Evolutionary conservation across 768 basidiomycete species (phyloP).

Genomic region (Calocera cornea): DNA sequence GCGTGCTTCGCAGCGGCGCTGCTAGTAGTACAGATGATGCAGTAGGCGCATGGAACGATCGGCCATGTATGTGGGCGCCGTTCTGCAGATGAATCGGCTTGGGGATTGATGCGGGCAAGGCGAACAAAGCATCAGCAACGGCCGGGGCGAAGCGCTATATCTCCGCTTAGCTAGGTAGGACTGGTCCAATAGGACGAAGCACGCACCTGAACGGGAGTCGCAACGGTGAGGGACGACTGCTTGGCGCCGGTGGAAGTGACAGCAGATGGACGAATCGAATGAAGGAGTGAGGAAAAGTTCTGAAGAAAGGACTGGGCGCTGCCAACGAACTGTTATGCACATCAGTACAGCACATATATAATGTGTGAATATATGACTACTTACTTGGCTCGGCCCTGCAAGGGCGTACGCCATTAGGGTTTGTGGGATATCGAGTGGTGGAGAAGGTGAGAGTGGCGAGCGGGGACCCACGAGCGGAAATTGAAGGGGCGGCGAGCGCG

Average conservation of each 20-base stretch:
- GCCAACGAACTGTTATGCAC: not conserved
- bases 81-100: not conserved
- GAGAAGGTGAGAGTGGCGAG: not conserved
- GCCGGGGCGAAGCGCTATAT: not conserved
- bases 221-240: not conserved
- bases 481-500: not conserved
- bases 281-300: not conserved
- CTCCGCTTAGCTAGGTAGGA: not conserved
- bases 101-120: not conserved
- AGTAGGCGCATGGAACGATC: not conserved
- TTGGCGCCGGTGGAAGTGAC: not conserved
- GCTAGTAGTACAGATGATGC: slow-evolving; percentile 2
- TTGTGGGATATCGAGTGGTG: not conserved
- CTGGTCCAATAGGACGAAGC: not conserved
- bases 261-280: slow-evolving; percentile 1
- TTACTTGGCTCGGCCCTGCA: slow-evolving; percentile 2
- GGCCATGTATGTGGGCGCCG: not conserved
- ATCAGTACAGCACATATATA: no score
- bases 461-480: not conserved
- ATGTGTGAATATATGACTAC: no score
- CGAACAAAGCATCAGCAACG: not conserved
- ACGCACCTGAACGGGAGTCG: not conserved
- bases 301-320: not conserved
- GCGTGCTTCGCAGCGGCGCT: not conserved
- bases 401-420: slow-evolving; percentile 1